Evolutionary conservation across 257 asterid species (phyloP).

Genomic region (Nicotiana attenuata): DNA sequence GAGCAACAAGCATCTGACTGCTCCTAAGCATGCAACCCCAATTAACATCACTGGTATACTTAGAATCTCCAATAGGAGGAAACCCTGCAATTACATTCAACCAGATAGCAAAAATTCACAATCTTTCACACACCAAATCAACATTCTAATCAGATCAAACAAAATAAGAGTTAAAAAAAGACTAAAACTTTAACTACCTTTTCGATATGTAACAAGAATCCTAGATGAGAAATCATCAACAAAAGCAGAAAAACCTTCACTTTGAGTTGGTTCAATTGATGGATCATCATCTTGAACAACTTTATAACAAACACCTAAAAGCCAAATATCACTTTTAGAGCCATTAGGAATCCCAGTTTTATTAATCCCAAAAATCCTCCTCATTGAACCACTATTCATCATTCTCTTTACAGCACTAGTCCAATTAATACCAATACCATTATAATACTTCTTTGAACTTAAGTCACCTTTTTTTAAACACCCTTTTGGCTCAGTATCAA

Average conservation of each 20-base stretch:
- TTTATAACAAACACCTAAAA: conserved; percentile 77
- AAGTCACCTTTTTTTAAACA: conserved; percentile 8
- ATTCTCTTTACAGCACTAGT: conserved; percentile 64
- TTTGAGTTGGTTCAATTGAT: conserved; percentile 65
- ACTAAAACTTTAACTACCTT: conserved; percentile 35
- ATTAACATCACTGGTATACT: conserved; percentile 73
- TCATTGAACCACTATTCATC: conserved; percentile 75
- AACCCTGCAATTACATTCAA: conserved; percentile 47
- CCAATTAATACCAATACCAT: conserved; percentile 37
- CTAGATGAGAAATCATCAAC: conserved; percentile 93
- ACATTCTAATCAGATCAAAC: not conserved
- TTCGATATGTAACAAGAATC: conserved; percentile 78
- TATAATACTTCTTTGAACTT: conserved; percentile 34
- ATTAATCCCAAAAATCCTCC: conserved; percentile 67
- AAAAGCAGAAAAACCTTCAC: conserved; percentile 80
- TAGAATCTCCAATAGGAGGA: conserved; percentile 63
- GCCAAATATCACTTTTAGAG: conserved; percentile 83
- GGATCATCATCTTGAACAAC: conserved; percentile 54
- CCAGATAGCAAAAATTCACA: not conserved
- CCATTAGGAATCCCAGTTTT: conserved; percentile 34
- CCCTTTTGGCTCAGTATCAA: conserved; percentile 24
- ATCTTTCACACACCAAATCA: not conserved
- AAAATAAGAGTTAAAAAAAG: not conserved
- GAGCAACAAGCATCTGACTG: conserved; percentile 99
- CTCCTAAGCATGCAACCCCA: conserved; percentile 99